phyloP scores from a whole-genome alignment of 129 eudicot species.

The Saussurea involucrata region DNA sequence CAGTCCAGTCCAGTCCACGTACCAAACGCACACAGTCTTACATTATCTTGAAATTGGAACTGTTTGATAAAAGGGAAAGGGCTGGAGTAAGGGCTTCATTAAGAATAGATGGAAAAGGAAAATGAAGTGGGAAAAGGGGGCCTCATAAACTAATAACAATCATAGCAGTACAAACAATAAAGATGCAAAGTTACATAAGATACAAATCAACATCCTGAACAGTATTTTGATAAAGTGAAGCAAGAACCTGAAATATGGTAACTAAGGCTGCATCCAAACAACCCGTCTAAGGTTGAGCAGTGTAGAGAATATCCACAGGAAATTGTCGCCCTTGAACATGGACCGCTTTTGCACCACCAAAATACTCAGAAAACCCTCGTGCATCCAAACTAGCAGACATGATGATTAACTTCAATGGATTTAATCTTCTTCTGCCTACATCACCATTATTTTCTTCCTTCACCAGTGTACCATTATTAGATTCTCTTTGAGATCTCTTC shows the following conservation, averaged over 20 bases:
- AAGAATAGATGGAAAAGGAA: neutral
- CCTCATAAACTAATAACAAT: neutral
- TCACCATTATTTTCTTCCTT: slow-evolving; percentile 35
- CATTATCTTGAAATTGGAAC: neutral
- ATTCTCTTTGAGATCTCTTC: slow-evolving; percentile 45
- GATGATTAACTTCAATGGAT: slow-evolving; percentile 74
- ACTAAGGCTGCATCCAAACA: slow-evolving; percentile 81
- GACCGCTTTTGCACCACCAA: slow-evolving; percentile 91
- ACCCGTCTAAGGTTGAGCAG: slow-evolving; percentile 78
- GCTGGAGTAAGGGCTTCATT: no score
- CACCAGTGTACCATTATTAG: slow-evolving; percentile 16
- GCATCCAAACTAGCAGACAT: slow-evolving; percentile 99
- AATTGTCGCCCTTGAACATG: slow-evolving; percentile 94
- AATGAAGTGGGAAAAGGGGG: neutral
- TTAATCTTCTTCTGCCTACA: slow-evolving; percentile 37
- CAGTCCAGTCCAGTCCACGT: no score
- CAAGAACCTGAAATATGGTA: slow-evolving; percentile 82
- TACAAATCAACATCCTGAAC: neutral
- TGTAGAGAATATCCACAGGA: slow-evolving; percentile 85
- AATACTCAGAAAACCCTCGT: slow-evolving; percentile 77
- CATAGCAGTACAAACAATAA: neutral
- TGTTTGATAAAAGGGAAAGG: neutral
- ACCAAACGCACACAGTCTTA: no score
- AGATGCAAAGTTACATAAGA: neutral
- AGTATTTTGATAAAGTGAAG: neutral